A percentile compares a stretch with the other conserved stretches of the same genome.
Evolutionary conservation across 2,329 filamentous ascomycete genomes (phyloP).

Genomic region (Botrytis deweyae): DNA sequence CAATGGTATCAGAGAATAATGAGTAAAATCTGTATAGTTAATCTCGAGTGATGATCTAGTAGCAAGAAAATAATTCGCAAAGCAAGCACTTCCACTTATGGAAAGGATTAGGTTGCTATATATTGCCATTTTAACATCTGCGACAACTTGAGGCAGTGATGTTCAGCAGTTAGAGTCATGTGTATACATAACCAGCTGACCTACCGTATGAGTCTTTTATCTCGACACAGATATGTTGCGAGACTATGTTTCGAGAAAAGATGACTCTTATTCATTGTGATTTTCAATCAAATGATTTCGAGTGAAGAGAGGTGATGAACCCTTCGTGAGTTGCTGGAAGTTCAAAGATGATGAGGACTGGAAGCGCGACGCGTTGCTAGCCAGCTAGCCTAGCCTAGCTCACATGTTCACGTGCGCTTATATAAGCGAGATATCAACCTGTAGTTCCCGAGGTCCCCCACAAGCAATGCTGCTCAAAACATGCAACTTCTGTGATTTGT

Average conservation of each 20-base stretch:
- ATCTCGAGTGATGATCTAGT: not conserved
- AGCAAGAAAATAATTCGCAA: not conserved
- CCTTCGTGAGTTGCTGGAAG: not conserved
- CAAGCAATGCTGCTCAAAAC: not conserved
- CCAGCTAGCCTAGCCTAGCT: no score
- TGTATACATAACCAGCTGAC: conserved; percentile 16
- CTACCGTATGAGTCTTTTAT: not conserved
- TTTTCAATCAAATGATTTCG: not conserved
- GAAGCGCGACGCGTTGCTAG: not conserved
- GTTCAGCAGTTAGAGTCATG: conserved; percentile 17
- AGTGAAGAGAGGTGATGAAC: not conserved
- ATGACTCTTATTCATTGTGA: conserved; percentile 7
- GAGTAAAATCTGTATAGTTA: not conserved
- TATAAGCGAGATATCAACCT: not conserved
- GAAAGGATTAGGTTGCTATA: not conserved
- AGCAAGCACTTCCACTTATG: not conserved
- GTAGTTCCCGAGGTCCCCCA: not conserved
- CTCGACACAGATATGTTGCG: not conserved
- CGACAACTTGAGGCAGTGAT: conserved; percentile 14
- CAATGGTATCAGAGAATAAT: not conserved
- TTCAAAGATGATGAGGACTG: not conserved
- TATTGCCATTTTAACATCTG: not conserved
- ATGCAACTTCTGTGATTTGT: not conserved
- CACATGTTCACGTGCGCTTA: not conserved
- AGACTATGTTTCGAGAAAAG: not conserved